These are phyloP conservation scores for Blechomonas ayalai DNA, from an alignment of 208 protist species.

Conservation along the genomic window DNA sequence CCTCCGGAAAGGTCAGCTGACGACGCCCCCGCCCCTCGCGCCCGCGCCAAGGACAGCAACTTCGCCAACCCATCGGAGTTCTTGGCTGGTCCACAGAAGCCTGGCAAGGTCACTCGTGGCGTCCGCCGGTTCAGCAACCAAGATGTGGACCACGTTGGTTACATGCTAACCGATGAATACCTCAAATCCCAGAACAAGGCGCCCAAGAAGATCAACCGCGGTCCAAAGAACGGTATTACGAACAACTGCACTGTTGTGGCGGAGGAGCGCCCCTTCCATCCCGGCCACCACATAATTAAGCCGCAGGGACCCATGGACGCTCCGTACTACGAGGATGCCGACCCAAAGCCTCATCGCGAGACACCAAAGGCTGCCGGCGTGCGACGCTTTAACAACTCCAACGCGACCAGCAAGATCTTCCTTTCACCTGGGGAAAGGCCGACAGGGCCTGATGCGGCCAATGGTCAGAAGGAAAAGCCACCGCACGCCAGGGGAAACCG, in stretches of 20 bases:
- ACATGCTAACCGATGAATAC: conserved; percentile 70
- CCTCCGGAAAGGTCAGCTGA: neutral
- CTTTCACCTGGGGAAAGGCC: neutral
- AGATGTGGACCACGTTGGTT: conserved; percentile 41
- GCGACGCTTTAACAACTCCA: conserved; percentile 9
- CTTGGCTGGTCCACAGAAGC: conserved; percentile 47
- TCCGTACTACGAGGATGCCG: conserved; percentile 54
- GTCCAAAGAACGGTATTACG: conserved; percentile 12
- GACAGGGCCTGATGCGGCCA: conserved; percentile 1
- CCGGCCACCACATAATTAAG: conserved; percentile 25
- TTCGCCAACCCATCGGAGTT: conserved; percentile 56
- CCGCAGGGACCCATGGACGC: conserved; percentile 23
- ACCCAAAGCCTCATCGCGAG: conserved; percentile 37
- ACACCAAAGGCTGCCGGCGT: conserved; percentile 12
- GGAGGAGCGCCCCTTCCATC: conserved; percentile 22
- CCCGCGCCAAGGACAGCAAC: conserved; percentile 7
- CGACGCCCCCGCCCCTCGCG: conserved; percentile 1
- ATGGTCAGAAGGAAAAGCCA: conserved; percentile 6
- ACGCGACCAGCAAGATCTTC: neutral
- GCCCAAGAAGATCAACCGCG: conserved; percentile 14
- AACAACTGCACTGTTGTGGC: conserved; percentile 30
- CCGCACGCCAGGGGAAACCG: conserved; percentile 26
- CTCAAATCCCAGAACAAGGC: conserved; percentile 7
- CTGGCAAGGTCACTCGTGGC: conserved; percentile 41
- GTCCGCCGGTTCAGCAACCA: conserved; percentile 55